Evolutionary conservation across 805 yeast genomes (phyloP), one percentile per base, ranked within the genome.

Genomic region (Myxozyma sirexii): DNA sequence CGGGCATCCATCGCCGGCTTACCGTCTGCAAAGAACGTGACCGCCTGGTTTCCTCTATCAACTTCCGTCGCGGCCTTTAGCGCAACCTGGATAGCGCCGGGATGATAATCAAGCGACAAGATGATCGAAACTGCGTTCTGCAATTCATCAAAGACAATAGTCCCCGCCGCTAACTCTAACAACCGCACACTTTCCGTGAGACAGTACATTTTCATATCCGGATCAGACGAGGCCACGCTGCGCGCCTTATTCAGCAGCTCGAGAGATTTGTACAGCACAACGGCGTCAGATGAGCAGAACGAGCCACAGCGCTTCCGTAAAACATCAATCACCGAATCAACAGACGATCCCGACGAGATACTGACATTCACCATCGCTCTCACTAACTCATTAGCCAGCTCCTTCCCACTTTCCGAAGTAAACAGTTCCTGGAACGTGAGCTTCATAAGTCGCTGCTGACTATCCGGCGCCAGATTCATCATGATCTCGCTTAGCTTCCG

Each of bases 291-390:
- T 0, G 97, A 90, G 70, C 98, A 94, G 74, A 91, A 94, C 0
- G 96, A 85, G 1, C 96, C 96, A 77, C 99, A 94, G 60, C 93
- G 85, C 56, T 90, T 96, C 74, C 94, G 97, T 53, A 94, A 77
- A 1, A 92, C 84, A 37, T 86, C 84, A 0, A 97, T 96, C 53
- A 93, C 89, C 58, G 87, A 79, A 71, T 93, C 98, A 46, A 94
- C 93, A 0, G 96, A 88, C 3, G 90, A 93, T n/a, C 99, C 98
- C 65, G 88, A 84, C 39, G 89, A 80, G 58, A 94, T 91, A 66
- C 88, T 90, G 71, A 87, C 87, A 74, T 92, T 92, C 63, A 94
- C 91, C 38, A 94, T 84, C 0, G 97, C 88, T 1, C 96, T 87
- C 46, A 94, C 81, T 38, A 96, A 83, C 68, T 93, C 98, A 71